Conservation (phyloP, 2,329 filamentous ascomycete genomes). For the Penicillium griseofulvum region DNA sequence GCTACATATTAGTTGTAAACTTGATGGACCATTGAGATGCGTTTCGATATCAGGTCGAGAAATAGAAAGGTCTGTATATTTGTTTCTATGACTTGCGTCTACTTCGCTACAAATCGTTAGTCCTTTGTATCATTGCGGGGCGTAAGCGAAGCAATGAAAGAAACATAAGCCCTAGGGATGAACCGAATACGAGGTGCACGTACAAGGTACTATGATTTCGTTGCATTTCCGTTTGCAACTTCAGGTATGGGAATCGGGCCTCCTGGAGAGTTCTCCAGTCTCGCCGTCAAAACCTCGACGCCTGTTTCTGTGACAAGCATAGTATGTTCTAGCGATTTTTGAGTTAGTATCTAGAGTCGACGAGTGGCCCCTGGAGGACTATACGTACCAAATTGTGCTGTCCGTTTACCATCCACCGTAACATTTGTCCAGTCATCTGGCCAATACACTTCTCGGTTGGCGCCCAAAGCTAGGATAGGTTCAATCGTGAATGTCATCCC, state of each 20-base stretch:
- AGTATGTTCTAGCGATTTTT: constrained; percentile 59
- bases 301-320: constrained; percentile 75
- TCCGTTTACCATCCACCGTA: constrained; percentile 78
- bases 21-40: no score
- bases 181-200: no score
- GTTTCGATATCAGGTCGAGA: no score
- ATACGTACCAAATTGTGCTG: constrained; percentile 71
- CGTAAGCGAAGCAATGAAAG: no score
- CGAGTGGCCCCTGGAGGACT: background rate
- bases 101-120: no score
- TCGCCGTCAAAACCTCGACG: constrained; percentile 71
- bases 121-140: no score
- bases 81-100: no score
- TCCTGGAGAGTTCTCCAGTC: constrained; percentile 65
- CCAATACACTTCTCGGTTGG: constrained; percentile 84
- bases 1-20: no score
- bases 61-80: no score
- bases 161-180: no score
- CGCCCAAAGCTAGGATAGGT: constrained; percentile 87
- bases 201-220: background rate
- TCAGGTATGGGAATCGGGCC: constrained; percentile 60
- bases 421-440: constrained; percentile 95
- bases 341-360: constrained; percentile 11
- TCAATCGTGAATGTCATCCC: constrained; percentile 97
- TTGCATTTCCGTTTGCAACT: background rate